Percentiles rank a stretch among this genome's conserved stretches.
phyloP scores from a whole-genome alignment of 2,329 filamentous ascomycete species.

The Aspergillus phoenicis region DNA sequence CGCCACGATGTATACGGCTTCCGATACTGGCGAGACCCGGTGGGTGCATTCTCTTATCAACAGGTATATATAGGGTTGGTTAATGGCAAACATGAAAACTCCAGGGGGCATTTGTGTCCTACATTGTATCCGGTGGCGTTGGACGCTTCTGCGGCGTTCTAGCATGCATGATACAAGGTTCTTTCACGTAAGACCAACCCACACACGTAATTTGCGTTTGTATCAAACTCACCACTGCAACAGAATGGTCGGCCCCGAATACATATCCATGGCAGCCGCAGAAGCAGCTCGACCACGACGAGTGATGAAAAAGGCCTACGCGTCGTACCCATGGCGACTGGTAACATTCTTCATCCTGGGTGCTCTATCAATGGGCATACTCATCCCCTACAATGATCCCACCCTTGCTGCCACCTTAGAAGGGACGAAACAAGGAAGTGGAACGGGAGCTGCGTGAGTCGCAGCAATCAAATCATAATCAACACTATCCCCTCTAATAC shows the following conservation, averaged over 20 bases:
- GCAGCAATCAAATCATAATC: too few species aligned
- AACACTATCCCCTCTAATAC: background rate
- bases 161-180: conserved; percentile 71
- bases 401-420: conserved; percentile 59
- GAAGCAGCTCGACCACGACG: conserved; percentile 68
- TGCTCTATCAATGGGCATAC: conserved; percentile 67
- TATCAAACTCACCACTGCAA: background rate
- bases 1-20: conserved; percentile 70
- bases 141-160: conserved; percentile 58
- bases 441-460: conserved; percentile 59
- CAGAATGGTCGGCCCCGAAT: conserved; percentile 64
- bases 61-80: too few species aligned
- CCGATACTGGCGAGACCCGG: conserved; percentile 63
- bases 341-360: conserved; percentile 73
- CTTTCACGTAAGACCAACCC: conserved; percentile 52
- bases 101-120: conserved; percentile 62
- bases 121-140: conserved; percentile 62
- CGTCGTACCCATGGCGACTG: conserved; percentile 75
- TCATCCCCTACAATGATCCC: conserved; percentile 67
- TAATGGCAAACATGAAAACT: too few species aligned
- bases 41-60: conserved; percentile 3
- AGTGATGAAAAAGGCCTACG: conserved; percentile 71
- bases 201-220: background rate
- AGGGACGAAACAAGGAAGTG: conserved; percentile 37
- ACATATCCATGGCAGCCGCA: conserved; percentile 62